Conservation (phyloP, 2,329 filamentous ascomycete species). For the Pseudopithomyces chartarum region DNA sequence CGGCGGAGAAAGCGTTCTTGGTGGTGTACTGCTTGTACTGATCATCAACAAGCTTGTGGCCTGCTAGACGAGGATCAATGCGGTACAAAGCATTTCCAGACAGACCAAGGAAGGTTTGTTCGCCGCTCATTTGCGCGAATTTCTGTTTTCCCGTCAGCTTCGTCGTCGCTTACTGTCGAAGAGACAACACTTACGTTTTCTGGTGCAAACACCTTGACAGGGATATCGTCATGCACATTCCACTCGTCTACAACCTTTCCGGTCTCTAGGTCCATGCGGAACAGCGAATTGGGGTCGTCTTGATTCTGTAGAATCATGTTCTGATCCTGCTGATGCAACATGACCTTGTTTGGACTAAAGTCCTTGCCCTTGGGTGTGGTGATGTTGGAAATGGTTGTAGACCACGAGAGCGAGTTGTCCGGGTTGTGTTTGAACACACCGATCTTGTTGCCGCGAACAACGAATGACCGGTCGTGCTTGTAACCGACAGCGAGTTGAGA, state of each 20-base stretch:
- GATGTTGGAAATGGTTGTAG: constrained; percentile 95
- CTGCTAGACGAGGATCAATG: constrained; percentile 86
- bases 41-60: constrained; percentile 89
- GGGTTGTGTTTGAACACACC: constrained; percentile 97
- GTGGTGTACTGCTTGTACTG: constrained; percentile 95
- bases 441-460: constrained; percentile 96
- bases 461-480: constrained; percentile 95
- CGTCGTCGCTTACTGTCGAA: not conserved
- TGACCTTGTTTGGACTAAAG: constrained; percentile 95
- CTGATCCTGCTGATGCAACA: constrained; percentile 88
- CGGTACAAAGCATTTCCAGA: constrained; percentile 93
- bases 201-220: constrained; percentile 87
- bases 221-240: constrained; percentile 97
- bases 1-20: constrained; percentile 95
- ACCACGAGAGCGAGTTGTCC: constrained; percentile 92
- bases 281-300: constrained; percentile 85
- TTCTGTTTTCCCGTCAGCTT: constrained; percentile 61
- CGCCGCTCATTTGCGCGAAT: constrained; percentile 94
- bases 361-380: constrained; percentile 79
- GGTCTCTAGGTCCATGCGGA: constrained; percentile 96
- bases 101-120: constrained; percentile 93
- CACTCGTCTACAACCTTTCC: constrained; percentile 98
- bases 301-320: constrained; percentile 88
- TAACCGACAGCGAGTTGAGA: constrained; percentile 94
- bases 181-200: constrained; percentile 67